Evolutionary conservation across 306 rosid genomes (phyloP).

Genomic region (Begonia peltatifolia): DNA sequence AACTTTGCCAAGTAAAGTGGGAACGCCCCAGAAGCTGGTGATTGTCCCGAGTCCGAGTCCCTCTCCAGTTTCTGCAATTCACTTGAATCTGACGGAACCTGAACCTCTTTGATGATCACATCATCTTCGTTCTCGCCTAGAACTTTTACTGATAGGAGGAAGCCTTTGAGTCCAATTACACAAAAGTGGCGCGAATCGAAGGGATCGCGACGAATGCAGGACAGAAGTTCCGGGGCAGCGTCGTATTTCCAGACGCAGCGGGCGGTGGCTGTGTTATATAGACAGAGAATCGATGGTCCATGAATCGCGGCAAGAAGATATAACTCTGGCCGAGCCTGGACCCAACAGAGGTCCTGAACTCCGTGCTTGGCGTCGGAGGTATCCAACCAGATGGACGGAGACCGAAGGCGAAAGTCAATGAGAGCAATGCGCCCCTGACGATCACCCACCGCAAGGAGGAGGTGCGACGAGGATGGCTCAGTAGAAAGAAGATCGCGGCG

Average conservation of each 20-base stretch:
- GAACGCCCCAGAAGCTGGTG: slow-evolving; percentile 49
- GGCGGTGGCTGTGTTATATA: slow-evolving; percentile 43
- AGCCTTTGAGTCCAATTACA: slow-evolving; percentile 65
- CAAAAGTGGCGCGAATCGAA: slow-evolving; percentile 85
- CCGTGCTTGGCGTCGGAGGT: slow-evolving; percentile 38
- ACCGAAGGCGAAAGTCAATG: slow-evolving; percentile 49
- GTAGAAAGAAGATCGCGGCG: slow-evolving; percentile 72
- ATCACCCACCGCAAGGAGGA: slow-evolving; percentile 81
- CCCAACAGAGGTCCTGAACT: slow-evolving; percentile 91
- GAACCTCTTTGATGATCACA: slow-evolving; percentile 48
- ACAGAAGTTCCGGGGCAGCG: slow-evolving; percentile 50
- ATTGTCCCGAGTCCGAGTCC: slow-evolving; percentile 21
- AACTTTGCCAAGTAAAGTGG: slow-evolving; percentile 45
- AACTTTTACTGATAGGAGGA: slow-evolving; percentile 44
- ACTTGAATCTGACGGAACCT: slow-evolving; percentile 39
- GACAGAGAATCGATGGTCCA: slow-evolving; percentile 61
- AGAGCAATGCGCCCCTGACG: slow-evolving; percentile 86
- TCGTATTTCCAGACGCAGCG: slow-evolving; percentile 87
- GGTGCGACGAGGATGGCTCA: slow-evolving; percentile 73
- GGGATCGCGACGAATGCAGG: slow-evolving; percentile 82
- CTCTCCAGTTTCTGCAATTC: slow-evolving; percentile 63
- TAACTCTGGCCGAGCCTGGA: slow-evolving; percentile 50
- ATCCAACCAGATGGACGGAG: slow-evolving; percentile 58
- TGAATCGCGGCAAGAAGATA: slow-evolving; percentile 52
- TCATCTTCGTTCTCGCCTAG: slow-evolving; percentile 52